Evolutionary conservation across 768 basidiomycete species (phyloP).

Genomic region (Piloderma croceum): DNA sequence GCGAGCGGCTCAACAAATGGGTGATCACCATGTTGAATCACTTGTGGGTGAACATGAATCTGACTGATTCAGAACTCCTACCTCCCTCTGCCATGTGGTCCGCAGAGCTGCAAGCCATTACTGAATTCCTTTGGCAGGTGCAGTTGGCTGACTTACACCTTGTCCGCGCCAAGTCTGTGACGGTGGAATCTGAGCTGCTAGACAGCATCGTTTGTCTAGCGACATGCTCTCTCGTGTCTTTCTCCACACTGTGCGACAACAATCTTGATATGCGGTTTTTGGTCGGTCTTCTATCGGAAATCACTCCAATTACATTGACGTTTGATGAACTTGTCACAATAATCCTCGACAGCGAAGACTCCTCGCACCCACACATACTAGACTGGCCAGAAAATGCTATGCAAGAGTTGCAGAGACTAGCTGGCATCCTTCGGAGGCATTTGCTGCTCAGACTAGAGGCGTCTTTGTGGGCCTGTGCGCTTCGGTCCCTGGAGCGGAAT

Average conservation of each 20-base stretch:
- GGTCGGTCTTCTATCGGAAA: constrained; percentile 20
- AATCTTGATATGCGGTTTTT: constrained; percentile 8
- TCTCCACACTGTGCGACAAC: constrained; percentile 6
- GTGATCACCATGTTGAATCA: constrained; percentile 14
- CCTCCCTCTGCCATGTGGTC: constrained; percentile 4
- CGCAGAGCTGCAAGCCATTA: constrained; percentile 11
- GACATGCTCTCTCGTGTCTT: constrained; percentile 14
- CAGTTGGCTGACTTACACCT: neutral
- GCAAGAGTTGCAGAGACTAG: constrained; percentile 20
- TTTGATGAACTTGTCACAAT: constrained; percentile 25
- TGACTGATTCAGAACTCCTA: constrained; percentile 9
- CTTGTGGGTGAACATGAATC: constrained; percentile 3
- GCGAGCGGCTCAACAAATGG: constrained; percentile 21
- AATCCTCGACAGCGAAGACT: constrained; percentile 10
- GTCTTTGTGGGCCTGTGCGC: constrained; percentile 47
- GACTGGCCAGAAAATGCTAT: constrained; percentile 13
- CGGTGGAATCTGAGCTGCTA: constrained; percentile 10
- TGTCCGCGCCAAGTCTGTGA: neutral
- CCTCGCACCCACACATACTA: too few relatives aligned
- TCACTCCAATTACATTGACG: constrained; percentile 24
- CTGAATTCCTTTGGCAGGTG: neutral
- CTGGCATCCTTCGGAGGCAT: constrained; percentile 26
- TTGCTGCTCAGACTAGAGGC: constrained; percentile 40
- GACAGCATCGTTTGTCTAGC: constrained; percentile 21
- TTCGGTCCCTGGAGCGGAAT: constrained; percentile 40